A percentile compares a stretch with the other conserved stretches of the same genome.
phyloP scores from a whole-genome alignment of 2,329 filamentous ascomycete species.

The Rhynchosporium secalis region DNA sequence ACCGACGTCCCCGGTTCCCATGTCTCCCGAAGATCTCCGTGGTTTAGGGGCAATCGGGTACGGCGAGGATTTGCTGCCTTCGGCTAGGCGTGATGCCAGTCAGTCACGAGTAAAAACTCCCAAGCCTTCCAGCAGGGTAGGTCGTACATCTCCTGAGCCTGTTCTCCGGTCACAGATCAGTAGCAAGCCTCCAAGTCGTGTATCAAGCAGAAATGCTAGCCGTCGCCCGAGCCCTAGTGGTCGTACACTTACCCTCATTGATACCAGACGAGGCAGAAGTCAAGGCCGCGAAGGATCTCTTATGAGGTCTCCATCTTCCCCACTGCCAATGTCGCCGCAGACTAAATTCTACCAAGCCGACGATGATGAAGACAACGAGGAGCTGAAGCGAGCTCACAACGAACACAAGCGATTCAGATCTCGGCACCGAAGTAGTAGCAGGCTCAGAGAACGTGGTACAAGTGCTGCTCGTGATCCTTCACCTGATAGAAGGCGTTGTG shows the following conservation, averaged over 20 bases:
- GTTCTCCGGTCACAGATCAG: conserved; percentile 16
- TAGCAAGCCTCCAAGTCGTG: conserved; percentile 38
- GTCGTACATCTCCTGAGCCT: conserved; percentile 36
- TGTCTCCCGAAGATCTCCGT: conserved; percentile 85
- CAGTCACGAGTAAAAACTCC: conserved; percentile 40
- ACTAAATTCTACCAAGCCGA: conserved; percentile 54
- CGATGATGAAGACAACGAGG: conserved; percentile 62
- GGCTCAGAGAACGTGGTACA: conserved; percentile 40
- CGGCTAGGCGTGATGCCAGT: conserved; percentile 35
- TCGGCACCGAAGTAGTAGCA: conserved; percentile 54
- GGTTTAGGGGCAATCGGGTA: conserved; percentile 50
- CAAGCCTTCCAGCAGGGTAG: conserved; percentile 40
- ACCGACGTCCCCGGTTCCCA: conserved; percentile 87
- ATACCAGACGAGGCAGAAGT: conserved; percentile 61
- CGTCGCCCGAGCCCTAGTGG: conserved; percentile 43
- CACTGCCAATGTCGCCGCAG: conserved; percentile 69
- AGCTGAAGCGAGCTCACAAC: conserved; percentile 52
- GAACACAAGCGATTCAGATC: conserved; percentile 58
- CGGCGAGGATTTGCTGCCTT: conserved; percentile 36
- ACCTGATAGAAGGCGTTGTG: conserved; percentile 37
- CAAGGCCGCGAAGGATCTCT: conserved; percentile 58
- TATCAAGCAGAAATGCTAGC: conserved; percentile 44
- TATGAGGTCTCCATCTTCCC: conserved; percentile 75
- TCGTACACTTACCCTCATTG: conserved; percentile 40
- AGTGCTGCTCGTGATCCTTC: conserved; percentile 37